These are phyloP conservation scores for Elaphomyces granulatus DNA, from an alignment of 495 filamentous ascomycete species.

Conservation along the genomic window DNA sequence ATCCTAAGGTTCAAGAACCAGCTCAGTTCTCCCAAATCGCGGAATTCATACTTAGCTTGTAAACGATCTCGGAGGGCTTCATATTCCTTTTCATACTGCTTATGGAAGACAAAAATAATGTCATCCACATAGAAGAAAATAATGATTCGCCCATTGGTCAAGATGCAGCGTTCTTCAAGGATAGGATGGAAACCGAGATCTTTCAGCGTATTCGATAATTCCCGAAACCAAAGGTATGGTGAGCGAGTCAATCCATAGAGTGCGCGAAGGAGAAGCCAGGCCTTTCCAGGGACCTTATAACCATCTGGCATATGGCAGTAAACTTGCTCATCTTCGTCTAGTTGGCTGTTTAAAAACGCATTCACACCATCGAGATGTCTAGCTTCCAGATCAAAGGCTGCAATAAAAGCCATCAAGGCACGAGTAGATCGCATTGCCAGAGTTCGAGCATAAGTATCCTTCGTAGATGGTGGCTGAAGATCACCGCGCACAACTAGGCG, in stretches of 20 bases:
- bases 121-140: slow-evolving; percentile 17
- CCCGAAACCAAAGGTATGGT: slow-evolving; percentile 11
- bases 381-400: slow-evolving; percentile 7
- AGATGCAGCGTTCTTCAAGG: slow-evolving; percentile 11
- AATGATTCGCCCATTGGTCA: slow-evolving; percentile 7
- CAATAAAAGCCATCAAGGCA: slow-evolving; percentile 10
- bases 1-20: too few relatives aligned
- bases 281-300: too few relatives aligned
- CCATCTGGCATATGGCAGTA: too few relatives aligned
- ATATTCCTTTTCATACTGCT: background rate
- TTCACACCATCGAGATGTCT: slow-evolving; percentile 10
- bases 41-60: too few relatives aligned
- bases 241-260: slow-evolving; percentile 16
- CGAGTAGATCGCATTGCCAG: slow-evolving; percentile 11
- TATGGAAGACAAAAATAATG: slow-evolving; percentile 6
- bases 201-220: slow-evolving; percentile 5
- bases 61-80: too few relatives aligned
- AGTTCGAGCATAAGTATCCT: slow-evolving; percentile 10
- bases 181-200: slow-evolving; percentile 9
- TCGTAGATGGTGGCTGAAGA: slow-evolving; percentile 7
- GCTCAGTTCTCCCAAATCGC: too few relatives aligned
- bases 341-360: too few relatives aligned
- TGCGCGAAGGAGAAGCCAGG: too few relatives aligned
- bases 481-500: slow-evolving; percentile 16
- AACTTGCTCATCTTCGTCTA: too few relatives aligned